phyloP scores from a whole-genome alignment of 257 asterid genomes.

The Solanum pimpinellifolium region DNA sequence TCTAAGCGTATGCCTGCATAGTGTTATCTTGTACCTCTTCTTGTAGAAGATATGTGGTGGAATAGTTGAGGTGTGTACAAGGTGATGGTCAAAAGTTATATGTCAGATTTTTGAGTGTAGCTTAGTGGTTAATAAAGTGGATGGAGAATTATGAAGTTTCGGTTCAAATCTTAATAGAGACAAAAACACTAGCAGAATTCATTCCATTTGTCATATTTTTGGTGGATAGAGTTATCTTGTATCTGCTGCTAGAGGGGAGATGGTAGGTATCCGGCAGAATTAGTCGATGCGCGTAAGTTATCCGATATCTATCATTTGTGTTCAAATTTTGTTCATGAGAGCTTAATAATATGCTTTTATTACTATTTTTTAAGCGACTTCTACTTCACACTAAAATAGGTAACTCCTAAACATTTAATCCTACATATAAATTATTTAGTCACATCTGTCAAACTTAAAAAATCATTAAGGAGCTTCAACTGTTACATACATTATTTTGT shows the following conservation, averaged over 20 bases:
- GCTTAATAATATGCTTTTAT: neutral
- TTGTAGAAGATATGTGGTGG: neutral
- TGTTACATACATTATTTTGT: neutral
- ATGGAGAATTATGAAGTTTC: neutral
- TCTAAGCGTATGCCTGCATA: neutral
- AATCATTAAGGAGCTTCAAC: too few species aligned
- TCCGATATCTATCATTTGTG: neutral
- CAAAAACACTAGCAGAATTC: neutral
- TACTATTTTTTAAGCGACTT: neutral
- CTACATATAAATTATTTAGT: neutral
- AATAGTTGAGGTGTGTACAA: neutral
- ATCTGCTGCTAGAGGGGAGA: neutral
- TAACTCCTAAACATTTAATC: neutral
- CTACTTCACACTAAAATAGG: neutral
- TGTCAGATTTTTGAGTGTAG: neutral
- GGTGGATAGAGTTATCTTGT: neutral
- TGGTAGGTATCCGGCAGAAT: neutral
- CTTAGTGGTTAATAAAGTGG: neutral
- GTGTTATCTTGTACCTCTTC: neutral
- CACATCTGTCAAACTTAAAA: neutral
- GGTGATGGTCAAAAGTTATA: neutral
- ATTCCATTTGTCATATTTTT: neutral
- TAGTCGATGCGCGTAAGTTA: neutral
- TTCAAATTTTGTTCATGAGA: neutral
- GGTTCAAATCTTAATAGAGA: neutral